Percentiles rank a stretch among this genome's conserved stretches.
phyloP scores from a whole-genome alignment of 2,329 filamentous ascomycete species.

The Cladobotryum mycophilum region DNA sequence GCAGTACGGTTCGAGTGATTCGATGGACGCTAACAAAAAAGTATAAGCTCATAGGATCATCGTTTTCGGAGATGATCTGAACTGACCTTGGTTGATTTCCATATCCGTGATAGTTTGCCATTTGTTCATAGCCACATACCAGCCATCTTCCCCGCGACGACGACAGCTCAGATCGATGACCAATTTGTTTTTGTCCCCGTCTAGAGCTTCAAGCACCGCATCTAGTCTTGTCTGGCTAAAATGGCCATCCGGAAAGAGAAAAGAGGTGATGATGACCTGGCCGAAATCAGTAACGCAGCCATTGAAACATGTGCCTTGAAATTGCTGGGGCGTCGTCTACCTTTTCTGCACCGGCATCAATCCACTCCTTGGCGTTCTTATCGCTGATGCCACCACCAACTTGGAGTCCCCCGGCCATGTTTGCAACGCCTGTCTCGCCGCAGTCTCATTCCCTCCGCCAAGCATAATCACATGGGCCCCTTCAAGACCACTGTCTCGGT shows the following conservation, averaged over 20 bases:
- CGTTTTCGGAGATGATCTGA: conserved; percentile 11
- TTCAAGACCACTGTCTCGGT: conserved; percentile 64
- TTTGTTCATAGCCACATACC: conserved; percentile 98
- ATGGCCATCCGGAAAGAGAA: conserved; percentile 75
- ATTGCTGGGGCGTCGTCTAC: conserved; percentile 38
- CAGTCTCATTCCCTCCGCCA: conserved; percentile 76
- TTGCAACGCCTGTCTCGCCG: conserved; percentile 67
- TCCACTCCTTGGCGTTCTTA: conserved; percentile 77
- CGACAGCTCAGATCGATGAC: conserved; percentile 95
- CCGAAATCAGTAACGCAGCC: neutral
- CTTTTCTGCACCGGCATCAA: conserved; percentile 82
- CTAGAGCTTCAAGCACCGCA: conserved; percentile 65
- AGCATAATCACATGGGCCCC: conserved; percentile 97
- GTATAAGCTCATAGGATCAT: neutral
- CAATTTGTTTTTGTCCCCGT: conserved; percentile 68
- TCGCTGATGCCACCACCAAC: conserved; percentile 92
- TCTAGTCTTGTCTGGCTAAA: conserved; percentile 76
- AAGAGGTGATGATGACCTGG: conserved; percentile 95
- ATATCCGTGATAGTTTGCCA: conserved; percentile 98
- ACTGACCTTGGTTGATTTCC: conserved; percentile 76
- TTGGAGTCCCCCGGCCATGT: conserved; percentile 80
- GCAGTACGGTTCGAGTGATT: conserved; percentile 79
- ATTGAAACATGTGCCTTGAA: neutral
- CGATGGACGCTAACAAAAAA: conserved; percentile 61
- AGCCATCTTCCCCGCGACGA: conserved; percentile 60